Percentiles rank a stretch among this genome's conserved stretches.
Conservation (phyloP, 2,329 filamentous ascomycete genomes). For the Lachnellula cervina region DNA sequence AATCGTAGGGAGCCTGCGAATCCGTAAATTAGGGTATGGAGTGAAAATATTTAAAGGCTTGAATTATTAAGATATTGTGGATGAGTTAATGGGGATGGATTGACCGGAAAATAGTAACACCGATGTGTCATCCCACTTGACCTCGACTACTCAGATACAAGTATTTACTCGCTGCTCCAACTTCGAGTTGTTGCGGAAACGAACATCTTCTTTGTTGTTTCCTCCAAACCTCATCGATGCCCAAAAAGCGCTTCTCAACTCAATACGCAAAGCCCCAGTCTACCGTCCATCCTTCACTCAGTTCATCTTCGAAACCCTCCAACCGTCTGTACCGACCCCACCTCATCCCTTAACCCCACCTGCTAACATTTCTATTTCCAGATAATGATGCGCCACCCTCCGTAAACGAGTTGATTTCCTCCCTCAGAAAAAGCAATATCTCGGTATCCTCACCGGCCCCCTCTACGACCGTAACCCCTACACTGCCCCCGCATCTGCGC, state of each 20-base stretch:
- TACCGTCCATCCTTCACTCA: constrained; percentile 47
- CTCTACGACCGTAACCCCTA: constrained; percentile 27
- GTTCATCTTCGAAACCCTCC: constrained; percentile 34
- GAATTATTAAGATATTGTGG: too few relatives aligned
- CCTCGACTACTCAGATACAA: too few relatives aligned
- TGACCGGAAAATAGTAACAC: too few relatives aligned
- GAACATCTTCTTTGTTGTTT: too few relatives aligned
- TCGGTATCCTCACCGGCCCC: constrained; percentile 15
- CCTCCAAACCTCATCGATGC: constrained; percentile 40
- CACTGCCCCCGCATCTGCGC: constrained; percentile 54
- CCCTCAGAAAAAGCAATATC: constrained; percentile 46
- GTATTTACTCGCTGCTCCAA: too few relatives aligned
- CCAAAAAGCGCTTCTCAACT: constrained; percentile 56
- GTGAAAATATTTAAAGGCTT: too few relatives aligned
- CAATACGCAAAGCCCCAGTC: constrained; percentile 55
- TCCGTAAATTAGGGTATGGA: too few relatives aligned
- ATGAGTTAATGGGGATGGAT: too few relatives aligned
- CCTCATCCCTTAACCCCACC: not conserved
- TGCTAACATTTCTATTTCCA: constrained; percentile 10
- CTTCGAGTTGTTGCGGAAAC: too few relatives aligned
- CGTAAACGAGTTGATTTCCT: constrained; percentile 58
- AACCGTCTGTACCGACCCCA: constrained; percentile 12
- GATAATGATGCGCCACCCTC: constrained; percentile 33
- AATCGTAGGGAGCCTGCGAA: too few relatives aligned
- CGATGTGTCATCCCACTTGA: too few relatives aligned